These are phyloP conservation scores for Salvia splendens DNA, from an alignment of 257 asterid genomes.

Conservation along the genomic window DNA sequence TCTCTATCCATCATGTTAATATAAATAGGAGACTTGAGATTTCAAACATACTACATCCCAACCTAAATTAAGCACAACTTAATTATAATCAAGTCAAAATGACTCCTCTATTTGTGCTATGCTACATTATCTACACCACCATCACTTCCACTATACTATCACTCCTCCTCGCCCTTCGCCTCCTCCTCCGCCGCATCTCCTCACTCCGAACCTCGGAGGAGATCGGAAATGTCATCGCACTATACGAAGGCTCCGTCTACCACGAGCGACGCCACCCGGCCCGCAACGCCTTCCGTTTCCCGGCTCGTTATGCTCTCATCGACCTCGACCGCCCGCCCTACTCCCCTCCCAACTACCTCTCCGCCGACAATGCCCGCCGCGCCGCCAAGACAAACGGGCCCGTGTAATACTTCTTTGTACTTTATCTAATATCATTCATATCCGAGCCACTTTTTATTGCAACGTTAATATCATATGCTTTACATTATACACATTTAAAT, in stretches of 20 bases:
- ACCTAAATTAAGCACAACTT: background rate
- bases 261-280: conserved; percentile 61
- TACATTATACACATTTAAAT: no score
- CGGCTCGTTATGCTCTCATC: conserved; percentile 57
- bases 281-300: conserved; percentile 50
- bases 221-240: conserved; percentile 28
- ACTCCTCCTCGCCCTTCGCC: conserved; percentile 45
- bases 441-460: no score
- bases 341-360: conserved; percentile 46
- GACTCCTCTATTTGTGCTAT: conserved; percentile 42
- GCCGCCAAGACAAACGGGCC: conserved; percentile 57
- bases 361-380: conserved; percentile 49
- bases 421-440: no score
- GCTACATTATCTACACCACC: conserved; percentile 41
- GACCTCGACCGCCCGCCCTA: conserved; percentile 51
- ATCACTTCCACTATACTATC: conserved; percentile 40
- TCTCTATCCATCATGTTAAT: background rate
- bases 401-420: conserved; percentile 40
- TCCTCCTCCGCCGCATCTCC: conserved; percentile 40
- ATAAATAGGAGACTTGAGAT: background rate
- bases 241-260: conserved; percentile 59
- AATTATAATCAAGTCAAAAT: background rate
- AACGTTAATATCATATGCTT: no score
- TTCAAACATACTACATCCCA: background rate
- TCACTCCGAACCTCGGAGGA: conserved; percentile 4